Conservation (phyloP, 441 rosid genomes). For the Sinapis alba region DNA sequence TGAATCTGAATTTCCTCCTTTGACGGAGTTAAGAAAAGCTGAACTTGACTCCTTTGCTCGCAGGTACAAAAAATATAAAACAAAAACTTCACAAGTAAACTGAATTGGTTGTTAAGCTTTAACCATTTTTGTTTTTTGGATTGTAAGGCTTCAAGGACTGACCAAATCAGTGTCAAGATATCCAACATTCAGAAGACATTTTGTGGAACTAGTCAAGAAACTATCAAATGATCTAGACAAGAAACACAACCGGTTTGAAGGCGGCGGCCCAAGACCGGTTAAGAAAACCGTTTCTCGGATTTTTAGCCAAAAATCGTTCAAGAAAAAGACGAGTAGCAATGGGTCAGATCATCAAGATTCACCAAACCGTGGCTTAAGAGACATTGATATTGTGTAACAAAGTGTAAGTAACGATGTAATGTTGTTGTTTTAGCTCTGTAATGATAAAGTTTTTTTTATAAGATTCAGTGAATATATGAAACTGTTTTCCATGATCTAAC, state of each 20-base stretch:
- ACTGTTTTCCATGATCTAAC: constrained; percentile 33
- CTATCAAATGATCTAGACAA: no score
- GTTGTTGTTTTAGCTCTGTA: constrained; percentile 24
- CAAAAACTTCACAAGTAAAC: neutral
- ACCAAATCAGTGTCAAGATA: constrained; percentile 83
- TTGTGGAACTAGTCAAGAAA: constrained; percentile 7
- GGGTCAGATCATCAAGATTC: constrained; percentile 62
- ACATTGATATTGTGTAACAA: constrained; percentile 52
- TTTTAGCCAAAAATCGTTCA: constrained; percentile 62
- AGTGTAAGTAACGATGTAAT: constrained; percentile 15
- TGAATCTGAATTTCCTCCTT: constrained; percentile 57
- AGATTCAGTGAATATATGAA: constrained; percentile 24
- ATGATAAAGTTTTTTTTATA: constrained; percentile 22
- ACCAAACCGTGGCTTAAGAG: constrained; percentile 39
- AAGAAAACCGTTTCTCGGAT: constrained; percentile 55
- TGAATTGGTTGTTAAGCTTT: neutral
- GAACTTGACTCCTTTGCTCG: constrained; percentile 91
- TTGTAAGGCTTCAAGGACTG: constrained; percentile 71
- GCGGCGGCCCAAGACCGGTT: constrained; percentile 28
- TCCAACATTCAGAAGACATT: constrained; percentile 79
- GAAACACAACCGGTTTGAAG: constrained; percentile 35
- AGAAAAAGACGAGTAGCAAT: constrained; percentile 46
- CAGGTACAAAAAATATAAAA: constrained; percentile 52
- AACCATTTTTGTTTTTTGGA: constrained; percentile 10
- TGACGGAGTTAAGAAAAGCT: constrained; percentile 70